Base-by-base conservation (phyloP, 176 grass and related monocot genomes). In the Zoysia pacifica region DNA sequence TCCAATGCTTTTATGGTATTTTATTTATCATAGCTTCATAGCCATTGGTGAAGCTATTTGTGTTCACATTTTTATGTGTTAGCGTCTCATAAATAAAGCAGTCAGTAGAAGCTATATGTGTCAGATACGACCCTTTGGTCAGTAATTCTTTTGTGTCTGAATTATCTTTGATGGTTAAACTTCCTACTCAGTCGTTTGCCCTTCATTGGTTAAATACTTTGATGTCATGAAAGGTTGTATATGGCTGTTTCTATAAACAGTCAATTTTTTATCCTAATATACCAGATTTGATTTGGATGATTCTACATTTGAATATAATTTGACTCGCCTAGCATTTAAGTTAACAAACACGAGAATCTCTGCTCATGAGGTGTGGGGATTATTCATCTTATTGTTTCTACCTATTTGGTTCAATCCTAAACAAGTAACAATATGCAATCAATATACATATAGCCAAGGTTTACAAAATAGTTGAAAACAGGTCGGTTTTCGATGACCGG, bases 141-240 rank as follows among this genome's bases (percentile, higher is more conserved):
- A 19, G 16, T 44, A 46, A 67, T 73, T 11, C 60, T 74, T 65
- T 74, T 67, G 11, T 62, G 48, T 79, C 51, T 52, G 71, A 62
- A 74, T 67, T 60, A 60, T 67, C 20, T 48, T 51, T 6, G 39
- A 4, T 7, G 37, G 42, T 67, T 62, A 5, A 20, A 20, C 58
- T 54, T 67, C 63, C 11, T 5, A 67, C 3, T 47, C 50, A 37
- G 51, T 63, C 47, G 58, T 28, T 82, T 5, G 6, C 19, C 36
- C 35, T 58, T 20, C 16, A 69, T 35, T 59, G 11, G 35, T 58
- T 3, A 51, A 49, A 3, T 12, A 46, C 3, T 4, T 4, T 41
- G 3, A 9, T 67, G 46, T 53, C 5, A 71, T 6, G 19, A 68
- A 69, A 52, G 38, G 16, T 44, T 7, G 38, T 61, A 35, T 46